These are phyloP conservation scores for Tulasnella sp. DNA, from an alignment of 768 basidiomycete species.

Conservation along the genomic window DNA sequence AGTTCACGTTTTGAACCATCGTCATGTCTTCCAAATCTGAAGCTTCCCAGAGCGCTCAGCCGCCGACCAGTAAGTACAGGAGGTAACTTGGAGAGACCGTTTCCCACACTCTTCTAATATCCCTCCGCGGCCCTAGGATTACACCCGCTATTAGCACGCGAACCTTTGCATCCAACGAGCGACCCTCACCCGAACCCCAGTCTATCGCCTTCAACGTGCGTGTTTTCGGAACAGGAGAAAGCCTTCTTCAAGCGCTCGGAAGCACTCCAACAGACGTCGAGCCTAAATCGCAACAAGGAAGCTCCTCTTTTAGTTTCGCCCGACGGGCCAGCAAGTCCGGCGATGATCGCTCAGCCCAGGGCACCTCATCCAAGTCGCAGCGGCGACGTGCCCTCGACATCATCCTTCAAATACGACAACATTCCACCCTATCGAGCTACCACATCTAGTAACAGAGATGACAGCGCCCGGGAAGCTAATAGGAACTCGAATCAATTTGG, in stretches of 20 bases:
- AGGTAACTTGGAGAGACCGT: neutral
- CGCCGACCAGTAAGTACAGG: neutral
- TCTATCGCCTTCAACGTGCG: conserved; percentile 21
- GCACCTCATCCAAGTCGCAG: neutral
- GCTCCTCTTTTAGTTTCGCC: neutral
- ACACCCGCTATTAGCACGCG: neutral
- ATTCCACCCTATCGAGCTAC: neutral
- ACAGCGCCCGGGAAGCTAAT: neutral
- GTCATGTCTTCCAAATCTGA: neutral
- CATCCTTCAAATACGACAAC: neutral
- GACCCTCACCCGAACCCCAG: neutral
- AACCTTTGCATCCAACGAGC: neutral
- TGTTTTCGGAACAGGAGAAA: neutral
- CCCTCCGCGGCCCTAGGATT: neutral
- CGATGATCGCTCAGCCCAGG: neutral
- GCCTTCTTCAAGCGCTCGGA: neutral
- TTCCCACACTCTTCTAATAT: neutral
- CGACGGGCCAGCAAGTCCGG: neutral
- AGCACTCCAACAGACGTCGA: neutral
- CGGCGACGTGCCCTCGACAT: neutral
- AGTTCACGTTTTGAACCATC: neutral
- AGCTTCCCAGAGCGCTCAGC: neutral
- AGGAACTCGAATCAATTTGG: neutral
- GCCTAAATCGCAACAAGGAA: neutral
- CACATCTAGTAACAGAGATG: neutral